These are phyloP conservation scores for Cladosporium sp. DNA, from an alignment of 2,329 filamentous ascomycete species.

Conservation along the genomic window DNA sequence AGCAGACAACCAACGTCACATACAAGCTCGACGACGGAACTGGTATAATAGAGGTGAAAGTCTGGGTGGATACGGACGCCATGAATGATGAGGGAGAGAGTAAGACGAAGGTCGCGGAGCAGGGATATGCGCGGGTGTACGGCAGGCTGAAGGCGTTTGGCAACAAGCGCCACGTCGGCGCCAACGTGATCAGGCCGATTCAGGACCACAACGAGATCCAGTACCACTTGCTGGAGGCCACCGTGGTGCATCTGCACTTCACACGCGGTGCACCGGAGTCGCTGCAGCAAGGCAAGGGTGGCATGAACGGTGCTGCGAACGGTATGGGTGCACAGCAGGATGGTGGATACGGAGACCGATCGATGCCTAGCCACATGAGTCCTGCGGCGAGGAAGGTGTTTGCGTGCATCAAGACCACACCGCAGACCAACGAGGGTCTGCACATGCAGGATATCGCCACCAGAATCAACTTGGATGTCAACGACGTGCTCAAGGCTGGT, in stretches of 20 bases:
- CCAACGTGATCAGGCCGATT: conserved; percentile 73
- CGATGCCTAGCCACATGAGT: conserved; percentile 36
- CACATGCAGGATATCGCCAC: conserved; percentile 72
- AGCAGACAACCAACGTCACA: conserved; percentile 85
- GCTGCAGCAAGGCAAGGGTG: conserved; percentile 36
- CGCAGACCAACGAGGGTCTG: conserved; percentile 73
- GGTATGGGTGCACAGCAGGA: conserved; percentile 27
- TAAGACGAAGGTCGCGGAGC: conserved; percentile 54
- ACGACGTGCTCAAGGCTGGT: conserved; percentile 68
- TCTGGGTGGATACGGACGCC: conserved; percentile 65
- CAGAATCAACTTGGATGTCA: conserved; percentile 57
- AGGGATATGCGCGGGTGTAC: conserved; percentile 78
- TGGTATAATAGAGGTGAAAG: conserved; percentile 82
- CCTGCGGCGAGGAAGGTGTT: conserved; percentile 61
- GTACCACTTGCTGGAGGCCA: conserved; percentile 85
- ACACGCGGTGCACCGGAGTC: conserved; percentile 58
- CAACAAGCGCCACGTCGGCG: conserved; percentile 73
- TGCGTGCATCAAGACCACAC: conserved; percentile 58
- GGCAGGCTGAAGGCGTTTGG: conserved; percentile 79
- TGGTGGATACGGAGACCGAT: conserved; percentile 30
- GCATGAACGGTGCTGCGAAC: conserved; percentile 28
- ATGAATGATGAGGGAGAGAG: conserved; percentile 36
- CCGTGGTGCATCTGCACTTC: conserved; percentile 79
- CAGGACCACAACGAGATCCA: conserved; percentile 86
- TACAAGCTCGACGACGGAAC: conserved; percentile 96